Conservation (phyloP, 192 early-diverging fungal genomes). For the Coemansia sp. region DNA sequence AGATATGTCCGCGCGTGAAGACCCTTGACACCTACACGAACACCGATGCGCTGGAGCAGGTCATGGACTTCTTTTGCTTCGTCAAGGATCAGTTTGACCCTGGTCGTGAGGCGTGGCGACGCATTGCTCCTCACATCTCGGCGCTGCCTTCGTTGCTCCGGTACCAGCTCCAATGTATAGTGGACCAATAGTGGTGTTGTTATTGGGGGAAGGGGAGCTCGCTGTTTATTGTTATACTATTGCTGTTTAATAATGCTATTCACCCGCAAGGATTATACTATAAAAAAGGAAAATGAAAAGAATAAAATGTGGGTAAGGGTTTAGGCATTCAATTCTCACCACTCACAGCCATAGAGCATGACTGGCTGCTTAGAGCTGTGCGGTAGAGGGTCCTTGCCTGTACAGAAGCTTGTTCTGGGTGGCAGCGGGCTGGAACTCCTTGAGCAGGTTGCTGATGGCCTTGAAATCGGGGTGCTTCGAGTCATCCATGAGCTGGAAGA, state of each 20-base stretch:
- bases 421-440: slow-evolving; percentile 74
- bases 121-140: slow-evolving; percentile 47
- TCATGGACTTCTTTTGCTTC: slow-evolving; percentile 57
- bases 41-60: slow-evolving; percentile 53
- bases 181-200: slow-evolving; percentile 30
- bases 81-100: slow-evolving; percentile 55
- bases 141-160: slow-evolving; percentile 38
- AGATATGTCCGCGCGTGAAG: slow-evolving; percentile 34
- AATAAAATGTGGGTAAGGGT: neutral
- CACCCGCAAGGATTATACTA: too few relatives aligned
- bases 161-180: slow-evolving; percentile 49
- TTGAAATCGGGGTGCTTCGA: slow-evolving; percentile 73
- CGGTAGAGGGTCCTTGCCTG: slow-evolving; percentile 15
- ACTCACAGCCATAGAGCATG: too few relatives aligned
- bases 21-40: slow-evolving; percentile 20
- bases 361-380: slow-evolving; percentile 8
- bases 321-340: neutral
- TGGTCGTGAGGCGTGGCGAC: slow-evolving; percentile 40
- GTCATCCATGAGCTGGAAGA: slow-evolving; percentile 73
- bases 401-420: slow-evolving; percentile 64
- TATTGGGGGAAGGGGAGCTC: neutral
- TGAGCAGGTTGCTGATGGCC: slow-evolving; percentile 75
- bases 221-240: neutral
- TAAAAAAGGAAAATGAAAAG: neutral
- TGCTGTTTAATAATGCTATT: neutral